phyloP scores from a whole-genome alignment of 352 stramenopile genomes.

The Pythium angustatum region DNA sequence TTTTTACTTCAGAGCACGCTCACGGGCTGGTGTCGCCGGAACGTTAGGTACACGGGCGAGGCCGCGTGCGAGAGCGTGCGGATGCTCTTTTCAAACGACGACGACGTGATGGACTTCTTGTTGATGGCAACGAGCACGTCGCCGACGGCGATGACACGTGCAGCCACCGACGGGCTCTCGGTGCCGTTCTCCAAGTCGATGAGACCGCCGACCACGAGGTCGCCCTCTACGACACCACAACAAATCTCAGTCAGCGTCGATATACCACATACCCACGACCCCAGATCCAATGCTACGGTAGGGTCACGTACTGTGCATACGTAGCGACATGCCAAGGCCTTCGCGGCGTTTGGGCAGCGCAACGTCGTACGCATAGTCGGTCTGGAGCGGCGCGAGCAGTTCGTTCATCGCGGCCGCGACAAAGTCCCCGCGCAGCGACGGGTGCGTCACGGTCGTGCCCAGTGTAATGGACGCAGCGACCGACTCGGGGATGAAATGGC shows the following conservation, averaged over 20 bases:
- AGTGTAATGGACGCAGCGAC: constrained; percentile 67
- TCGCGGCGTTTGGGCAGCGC: constrained; percentile 78
- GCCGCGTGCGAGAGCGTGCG: constrained; percentile 74
- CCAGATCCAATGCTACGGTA: too few relatives aligned
- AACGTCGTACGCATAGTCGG: constrained; percentile 83
- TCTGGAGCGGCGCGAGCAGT: constrained; percentile 74
- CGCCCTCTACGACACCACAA: constrained; percentile 47
- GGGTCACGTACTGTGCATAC: constrained; percentile 86
- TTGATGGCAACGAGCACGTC: constrained; percentile 85
- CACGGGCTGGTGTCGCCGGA: constrained; percentile 63
- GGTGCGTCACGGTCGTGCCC: constrained; percentile 67
- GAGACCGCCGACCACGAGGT: constrained; percentile 77
- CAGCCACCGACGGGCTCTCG: constrained; percentile 76
- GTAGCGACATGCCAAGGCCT: constrained; percentile 81
- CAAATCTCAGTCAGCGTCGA: constrained; percentile 17
- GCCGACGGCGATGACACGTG: constrained; percentile 74
- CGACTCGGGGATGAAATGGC: constrained; percentile 73
- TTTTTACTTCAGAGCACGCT: constrained; percentile 54
- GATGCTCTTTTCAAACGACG: constrained; percentile 87
- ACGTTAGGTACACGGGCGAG: constrained; percentile 85
- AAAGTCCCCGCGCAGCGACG: constrained; percentile 75
- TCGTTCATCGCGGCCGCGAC: constrained; percentile 86
- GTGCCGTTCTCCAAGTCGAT: constrained; percentile 83
- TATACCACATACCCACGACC: background rate
- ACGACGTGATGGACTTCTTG: constrained; percentile 86